Percentiles rank a stretch among this genome's conserved stretches.
Evolutionary conservation across 306 rosid species (phyloP).

Genomic region (Rubus parviflorus): DNA sequence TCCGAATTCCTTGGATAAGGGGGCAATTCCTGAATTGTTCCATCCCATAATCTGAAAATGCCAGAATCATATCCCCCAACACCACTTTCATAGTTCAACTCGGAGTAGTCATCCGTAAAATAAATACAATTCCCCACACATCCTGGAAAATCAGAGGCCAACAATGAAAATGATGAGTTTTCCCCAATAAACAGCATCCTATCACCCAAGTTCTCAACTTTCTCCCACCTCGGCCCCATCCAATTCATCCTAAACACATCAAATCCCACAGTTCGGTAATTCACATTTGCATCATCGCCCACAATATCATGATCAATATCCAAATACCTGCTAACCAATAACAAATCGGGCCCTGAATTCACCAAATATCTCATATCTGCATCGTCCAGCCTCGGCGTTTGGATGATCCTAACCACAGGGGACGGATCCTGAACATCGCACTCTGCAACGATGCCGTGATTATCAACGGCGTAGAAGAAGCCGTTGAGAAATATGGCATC

Average conservation of each 20-base stretch:
- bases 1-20: constrained; percentile 38
- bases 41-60: constrained; percentile 45
- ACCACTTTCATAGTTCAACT: constrained; percentile 46
- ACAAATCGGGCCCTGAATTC: constrained; percentile 42
- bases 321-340: constrained; percentile 47
- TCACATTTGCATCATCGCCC: constrained; percentile 7
- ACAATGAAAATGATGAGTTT: constrained; percentile 53
- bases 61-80: constrained; percentile 62
- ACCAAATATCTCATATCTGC: constrained; percentile 63
- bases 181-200: constrained; percentile 56
- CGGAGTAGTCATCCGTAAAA: constrained; percentile 64
- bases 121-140: constrained; percentile 55
- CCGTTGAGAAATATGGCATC: constrained; percentile 41
- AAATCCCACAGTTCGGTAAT: constrained; percentile 52
- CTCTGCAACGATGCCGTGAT: constrained; percentile 46
- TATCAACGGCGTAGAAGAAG: constrained; percentile 57
- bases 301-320: constrained; percentile 32
- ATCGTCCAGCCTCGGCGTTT: constrained; percentile 1
- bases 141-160: constrained; percentile 49
- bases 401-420: constrained; percentile 33
- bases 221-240: constrained; percentile 41
- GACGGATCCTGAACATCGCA: constrained; percentile 38
- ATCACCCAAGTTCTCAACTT: constrained; percentile 47
- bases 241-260: constrained; percentile 56
- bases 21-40: constrained; percentile 47